These are phyloP conservation scores for Nectriaceae sp. DNA, from an alignment of 2,329 filamentous ascomycete species.

Conservation along the genomic window DNA sequence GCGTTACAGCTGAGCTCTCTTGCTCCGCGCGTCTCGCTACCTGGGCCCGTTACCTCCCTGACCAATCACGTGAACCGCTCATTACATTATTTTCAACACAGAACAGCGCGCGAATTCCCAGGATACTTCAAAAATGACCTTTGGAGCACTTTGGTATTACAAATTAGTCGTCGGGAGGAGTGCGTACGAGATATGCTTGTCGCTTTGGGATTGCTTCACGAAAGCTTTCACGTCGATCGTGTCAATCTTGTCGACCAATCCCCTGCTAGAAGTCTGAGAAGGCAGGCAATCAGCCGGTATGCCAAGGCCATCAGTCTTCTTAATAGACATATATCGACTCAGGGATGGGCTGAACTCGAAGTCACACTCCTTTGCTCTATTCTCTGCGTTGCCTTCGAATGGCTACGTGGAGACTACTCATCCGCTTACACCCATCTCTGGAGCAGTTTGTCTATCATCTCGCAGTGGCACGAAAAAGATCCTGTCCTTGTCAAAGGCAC, in stretches of 20 bases:
- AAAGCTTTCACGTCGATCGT: slow-evolving; percentile 14
- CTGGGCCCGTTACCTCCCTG: too few species aligned
- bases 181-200: slow-evolving; percentile 19
- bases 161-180: slow-evolving; percentile 17
- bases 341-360: slow-evolving; percentile 16
- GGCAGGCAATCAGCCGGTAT: slow-evolving; percentile 13
- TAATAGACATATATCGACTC: slow-evolving; percentile 15
- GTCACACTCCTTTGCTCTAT: slow-evolving; percentile 19
- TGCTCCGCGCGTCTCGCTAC: too few species aligned
- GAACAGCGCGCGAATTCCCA: slow-evolving; percentile 14
- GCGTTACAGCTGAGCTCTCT: too few species aligned
- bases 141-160: slow-evolving; percentile 17
- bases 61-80: too few species aligned
- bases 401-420: slow-evolving; percentile 17
- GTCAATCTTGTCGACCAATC: background rate
- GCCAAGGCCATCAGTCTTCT: slow-evolving; percentile 9
- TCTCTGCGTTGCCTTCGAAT: slow-evolving; percentile 21
- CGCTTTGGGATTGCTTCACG: slow-evolving; percentile 16
- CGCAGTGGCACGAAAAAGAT: slow-evolving; percentile 10
- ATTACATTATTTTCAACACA: slow-evolving; percentile 15
- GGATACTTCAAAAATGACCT: slow-evolving; percentile 20
- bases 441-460: slow-evolving; percentile 14
- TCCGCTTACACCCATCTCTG: slow-evolving; percentile 15
- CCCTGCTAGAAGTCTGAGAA: slow-evolving; percentile 1
- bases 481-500: slow-evolving; percentile 4